Evolutionary conservation across 2,329 filamentous ascomycete genomes (phyloP), one percentile per base, ranked within the genome.

Genomic region (Aureobasidium sp.): DNA sequence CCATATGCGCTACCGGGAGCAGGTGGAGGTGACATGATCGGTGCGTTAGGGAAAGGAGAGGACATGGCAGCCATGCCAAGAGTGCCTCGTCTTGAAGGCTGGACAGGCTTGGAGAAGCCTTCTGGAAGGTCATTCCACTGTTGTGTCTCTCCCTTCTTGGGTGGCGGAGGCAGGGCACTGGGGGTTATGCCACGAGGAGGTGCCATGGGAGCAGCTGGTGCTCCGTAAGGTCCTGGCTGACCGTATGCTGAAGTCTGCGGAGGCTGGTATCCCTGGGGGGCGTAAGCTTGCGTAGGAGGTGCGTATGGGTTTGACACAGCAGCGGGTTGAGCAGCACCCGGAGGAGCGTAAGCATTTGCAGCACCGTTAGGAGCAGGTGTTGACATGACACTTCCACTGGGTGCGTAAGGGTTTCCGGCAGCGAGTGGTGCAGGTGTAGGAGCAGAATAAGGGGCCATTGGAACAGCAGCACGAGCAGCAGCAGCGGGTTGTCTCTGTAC

Each of bases 101-200:
- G 63, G n/a, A 88, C 81, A 59, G 83, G 78, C 77, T 93, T 90
- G 49, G 77, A 72, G 67, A 97, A 86, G 61, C 77, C 89, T 69
- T 96, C 83, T 1, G 94, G 94, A 57, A 95, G 88, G 74, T 99
- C 94, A 68, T 99, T 99, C 94, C 94, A 99, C 68, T 89, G 88
- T 32, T 87, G 84, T 65, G 87, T 86, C 65, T 88, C 87, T 70
- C 86, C 87, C 62, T 84, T 79, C 69, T 85, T 86, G 10, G 89
- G 84, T 21, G 90, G 85, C 27, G 91, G 86, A 44, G 85, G 80
- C 10, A 78, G 74, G n/a, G 78, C 74, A 29, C 82, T 81, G 13
- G 83, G 81, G 16, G 89, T 87, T 29, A 83, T 81, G 64, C 84
- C 85, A 65, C 88, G 84, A 58, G 86, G 86, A 62, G 85, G 85